These are phyloP conservation scores for Penicillium corylophilum DNA, from an alignment of 2,329 filamentous ascomycete species.

Conservation along the genomic window DNA sequence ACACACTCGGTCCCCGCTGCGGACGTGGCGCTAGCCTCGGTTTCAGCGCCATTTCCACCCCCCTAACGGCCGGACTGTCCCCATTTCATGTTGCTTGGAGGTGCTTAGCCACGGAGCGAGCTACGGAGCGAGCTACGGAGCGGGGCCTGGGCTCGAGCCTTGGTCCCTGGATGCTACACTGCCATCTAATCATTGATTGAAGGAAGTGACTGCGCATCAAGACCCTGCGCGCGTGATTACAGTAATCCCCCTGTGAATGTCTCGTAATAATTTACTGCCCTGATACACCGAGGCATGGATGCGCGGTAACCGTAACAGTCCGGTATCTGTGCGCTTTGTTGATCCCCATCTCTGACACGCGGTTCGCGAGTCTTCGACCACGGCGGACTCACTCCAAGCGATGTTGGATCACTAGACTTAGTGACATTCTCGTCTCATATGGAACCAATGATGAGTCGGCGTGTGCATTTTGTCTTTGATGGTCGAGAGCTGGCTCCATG, in stretches of 20 bases:
- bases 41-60: not conserved
- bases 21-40: slow-evolving; percentile 8
- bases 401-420: slow-evolving; percentile 7
- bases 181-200: not conserved
- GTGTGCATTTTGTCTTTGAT: not conserved
- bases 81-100: slow-evolving; percentile 5
- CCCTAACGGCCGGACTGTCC: not conserved
- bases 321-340: slow-evolving; percentile 9
- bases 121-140: not conserved
- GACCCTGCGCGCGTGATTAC: not conserved
- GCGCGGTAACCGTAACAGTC: not conserved
- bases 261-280: not conserved
- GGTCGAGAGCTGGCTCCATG: slow-evolving; percentile 11
- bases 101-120: slow-evolving; percentile 16
- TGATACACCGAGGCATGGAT: not conserved
- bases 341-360: slow-evolving; percentile 11
- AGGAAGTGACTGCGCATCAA: not conserved
- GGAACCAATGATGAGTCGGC: not conserved
- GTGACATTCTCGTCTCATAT: not conserved
- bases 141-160: not conserved
- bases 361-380: slow-evolving; percentile 11
- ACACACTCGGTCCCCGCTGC: slow-evolving; percentile 10
- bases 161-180: not conserved
- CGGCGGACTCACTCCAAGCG: slow-evolving; percentile 3
- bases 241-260: not conserved